Base-by-base conservation (phyloP, 768 basidiomycete species). In the Nidularia pulvinata region DNA sequence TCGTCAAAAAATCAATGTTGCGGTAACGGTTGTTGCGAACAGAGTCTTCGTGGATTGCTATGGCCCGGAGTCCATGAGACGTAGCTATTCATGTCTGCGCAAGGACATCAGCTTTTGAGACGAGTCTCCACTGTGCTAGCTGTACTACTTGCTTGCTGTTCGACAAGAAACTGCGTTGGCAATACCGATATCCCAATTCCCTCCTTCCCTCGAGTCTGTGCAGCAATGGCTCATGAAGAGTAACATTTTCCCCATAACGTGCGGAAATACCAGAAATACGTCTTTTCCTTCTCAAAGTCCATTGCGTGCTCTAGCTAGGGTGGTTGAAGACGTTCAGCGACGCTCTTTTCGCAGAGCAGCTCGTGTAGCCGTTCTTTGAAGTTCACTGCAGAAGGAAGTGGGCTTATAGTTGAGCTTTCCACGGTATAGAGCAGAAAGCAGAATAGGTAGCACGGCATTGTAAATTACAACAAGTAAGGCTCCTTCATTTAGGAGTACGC, bases 141-240 rank as follows among this genome's bases (percentile, higher is more conserved):
- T 4, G 25, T 25, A 42, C 7, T 7, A 58, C 57, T 4, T 42
- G 55, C 58, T 50, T 54, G 55, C 22, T 59, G 58, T 32, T 59
- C 55, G 7, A 46, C 55, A 1, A 59, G 50, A 6, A 48, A 52
- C 32, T 59, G 56, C 5, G 58, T 59, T 6, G 58, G 58, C 49
- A 56, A 55, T 34, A 56, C 47, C 25, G 47, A 30, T 7, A 59
- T 22, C 33, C 44, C 53, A n/a, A 59, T 57, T 13, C 59, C 59
- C 9, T 34, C 25, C 43, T 57, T 56, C 1, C 30, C 36, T 22
- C 50, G 52, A 2, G 45, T 52, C 19, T 48, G 19, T 2, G 51
- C 57, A 49, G 51, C 1, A 52, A 25, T n/a, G 54, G 48, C 10
- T 54, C 33, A 33, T 44, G 44, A 36, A 57, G 45, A 6, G 58